phyloP scores from a whole-genome alignment of 805 yeast species.

The Teunomyces panamensis region DNA sequence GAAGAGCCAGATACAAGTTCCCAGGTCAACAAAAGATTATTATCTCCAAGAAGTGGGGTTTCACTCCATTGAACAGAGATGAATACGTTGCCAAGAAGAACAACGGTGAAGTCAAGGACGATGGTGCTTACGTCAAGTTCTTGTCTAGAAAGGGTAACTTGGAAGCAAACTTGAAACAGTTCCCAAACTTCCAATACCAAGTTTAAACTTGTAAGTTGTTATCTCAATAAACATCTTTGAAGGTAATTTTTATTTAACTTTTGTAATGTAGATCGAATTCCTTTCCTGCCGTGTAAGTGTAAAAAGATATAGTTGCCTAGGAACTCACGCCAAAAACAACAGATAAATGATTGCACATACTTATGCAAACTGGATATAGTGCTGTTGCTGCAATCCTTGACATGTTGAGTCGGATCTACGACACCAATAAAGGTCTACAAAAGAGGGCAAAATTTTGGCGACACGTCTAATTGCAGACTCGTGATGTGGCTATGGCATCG shows the following conservation, averaged over 20 bases:
- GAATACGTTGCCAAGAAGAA: conserved; percentile 93
- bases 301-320: no score
- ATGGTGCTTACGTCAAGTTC: conserved; percentile 99
- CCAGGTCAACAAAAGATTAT: conserved; percentile 99
- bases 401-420: no score
- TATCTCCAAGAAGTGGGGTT: conserved; percentile 99
- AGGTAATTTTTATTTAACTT: background rate
- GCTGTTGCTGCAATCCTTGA: no score
- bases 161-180: conserved; percentile 84
- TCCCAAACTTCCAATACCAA: conserved; percentile 81
- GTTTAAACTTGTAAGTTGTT: conserved; percentile 25
- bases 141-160: conserved; percentile 94
- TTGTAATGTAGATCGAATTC: background rate
- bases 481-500: background rate
- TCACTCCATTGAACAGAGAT: conserved; percentile 98
- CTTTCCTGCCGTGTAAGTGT: background rate
- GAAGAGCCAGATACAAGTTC: conserved; percentile 99
- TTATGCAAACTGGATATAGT: no score
- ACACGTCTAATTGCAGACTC: background rate
- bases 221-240: conserved; percentile 2
- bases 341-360: no score
- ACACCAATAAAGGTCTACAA: no score
- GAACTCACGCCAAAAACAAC: no score
- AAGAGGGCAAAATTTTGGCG: no score
- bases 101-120: conserved; percentile 98